Base-by-base conservation (phyloP, 2,329 filamentous ascomycete genomes). In the Cyphellophora attinorum region DNA sequence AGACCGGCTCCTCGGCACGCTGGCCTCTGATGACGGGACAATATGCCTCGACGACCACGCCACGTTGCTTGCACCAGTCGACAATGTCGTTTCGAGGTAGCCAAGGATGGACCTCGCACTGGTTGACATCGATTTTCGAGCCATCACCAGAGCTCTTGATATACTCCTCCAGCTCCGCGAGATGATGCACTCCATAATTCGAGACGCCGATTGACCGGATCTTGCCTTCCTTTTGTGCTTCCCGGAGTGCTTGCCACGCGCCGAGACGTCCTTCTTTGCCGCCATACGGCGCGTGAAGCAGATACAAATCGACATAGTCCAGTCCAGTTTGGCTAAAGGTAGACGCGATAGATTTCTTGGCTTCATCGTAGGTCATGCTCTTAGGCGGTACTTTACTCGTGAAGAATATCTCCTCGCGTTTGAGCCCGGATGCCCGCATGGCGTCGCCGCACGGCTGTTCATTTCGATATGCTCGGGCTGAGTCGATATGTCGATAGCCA, bases 61-160 rank as follows among this genome's bases (percentile, higher is more conserved):
- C 67, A 12, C 75, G 67, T 56, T 78, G 67, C 43, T 67, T 57
- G 48, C 81, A 82, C 85, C 86, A 95, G 30, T 73, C 64, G 6
- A 79, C 76, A 41, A 95, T 85, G 51, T 94, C 85, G 14, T 68
- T 63, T n/a, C 86, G 70, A 6, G 77, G 69, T 27, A 86, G 74
- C 86, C 85, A 95, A 1, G 88, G 88, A 58, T 95, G 88, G 8
- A 95, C 63, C 60, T 95, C 88, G 59, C 81, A 85, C 60, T 94
- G 88, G 27, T 85, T 86, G 23, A 94, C 81, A 41, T 79, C 81
- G 51, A 94, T 71, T 27, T 84, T 64, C 15, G 84, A 84, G 3
- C 71, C 73, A 46, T 75, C 78, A 6, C 77, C 79, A 38, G 65
- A 61, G 2, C 74, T 75, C 29, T 76, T 68, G 50, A 70, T 70